Evolutionary conservation across 345 rosid species (phyloP), one percentile per base, ranked within the genome.

Genomic region (Arabis alpina): DNA sequence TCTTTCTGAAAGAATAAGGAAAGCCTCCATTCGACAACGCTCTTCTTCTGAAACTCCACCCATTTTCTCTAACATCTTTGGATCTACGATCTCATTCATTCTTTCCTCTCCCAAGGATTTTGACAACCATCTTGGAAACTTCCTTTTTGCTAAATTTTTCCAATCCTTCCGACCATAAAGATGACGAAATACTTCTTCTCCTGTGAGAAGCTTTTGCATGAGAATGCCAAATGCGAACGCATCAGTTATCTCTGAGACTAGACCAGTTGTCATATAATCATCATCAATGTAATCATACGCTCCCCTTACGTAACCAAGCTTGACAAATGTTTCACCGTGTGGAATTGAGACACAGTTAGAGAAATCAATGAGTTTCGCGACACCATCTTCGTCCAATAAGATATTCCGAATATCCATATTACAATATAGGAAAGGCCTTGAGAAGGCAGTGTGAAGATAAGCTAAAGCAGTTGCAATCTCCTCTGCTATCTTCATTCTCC

Each of bases 1-100:
- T 52, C 70, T 52, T 25, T 65, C 60, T 2, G 60, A 40, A 27
- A 65, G 70, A 0, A 52, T 15, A 52, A 27, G 3, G 3, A 65
- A 65, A 65, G 23, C 25, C 51, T 65, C 40, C 28, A 65, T 52
- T n/a, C 7, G 50, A 27, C 37, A 14, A 65, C 2, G 60, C 51
- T 40, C 16, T 52, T 52, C 28, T 14, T 65, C 49, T 27, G 39
- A 0, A n/a, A 51, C 59, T 16, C 39, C n/a, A 64, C 19, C 32
- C 30, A 47, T 47, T 11, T 28, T 4, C 19, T 48, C 19, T 6
- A 48, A 32, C 13, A 63, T 16, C 0, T 63, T 12, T 48, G 68
- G 7, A 34, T 63, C 45, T 2, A 63, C 45, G 7, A 48, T 7
- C 45, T 34, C 44, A 7, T 32, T 4, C 10, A 48, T 6, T 4